phyloP scores from a whole-genome alignment of 2,329 filamentous ascomycete genomes.

The Colletotrichum musae region DNA sequence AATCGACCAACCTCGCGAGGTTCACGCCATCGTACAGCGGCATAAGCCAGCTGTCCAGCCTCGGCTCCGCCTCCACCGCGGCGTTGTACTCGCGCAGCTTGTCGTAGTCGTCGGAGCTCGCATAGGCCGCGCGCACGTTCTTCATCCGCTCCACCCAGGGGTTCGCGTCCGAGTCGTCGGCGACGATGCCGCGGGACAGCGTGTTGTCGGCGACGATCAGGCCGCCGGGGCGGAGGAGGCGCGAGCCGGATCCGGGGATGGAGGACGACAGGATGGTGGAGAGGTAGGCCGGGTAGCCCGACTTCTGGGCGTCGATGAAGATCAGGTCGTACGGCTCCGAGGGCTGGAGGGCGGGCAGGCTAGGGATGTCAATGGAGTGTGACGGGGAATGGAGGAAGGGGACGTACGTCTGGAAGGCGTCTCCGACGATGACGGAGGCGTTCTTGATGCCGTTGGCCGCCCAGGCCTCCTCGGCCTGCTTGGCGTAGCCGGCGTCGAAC shows the following conservation, averaged over 20 bases:
- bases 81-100: constrained; percentile 44
- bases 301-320: constrained; percentile 69
- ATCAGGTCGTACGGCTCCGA: constrained; percentile 65
- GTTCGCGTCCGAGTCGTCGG: constrained; percentile 48
- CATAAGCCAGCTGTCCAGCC: constrained; percentile 58
- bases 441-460: constrained; percentile 58
- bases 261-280: constrained; percentile 61
- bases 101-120: constrained; percentile 41
- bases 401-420: constrained; percentile 62
- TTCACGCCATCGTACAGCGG: constrained; percentile 61
- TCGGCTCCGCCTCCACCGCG: constrained; percentile 44
- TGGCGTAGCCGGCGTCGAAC: constrained; percentile 59
- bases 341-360: constrained; percentile 51
- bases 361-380: constrained; percentile 33
- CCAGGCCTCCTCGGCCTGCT: constrained; percentile 56
- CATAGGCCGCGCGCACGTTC: constrained; percentile 40
- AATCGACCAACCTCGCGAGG: constrained; percentile 56
- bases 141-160: constrained; percentile 38
- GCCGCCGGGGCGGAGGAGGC: constrained; percentile 64
- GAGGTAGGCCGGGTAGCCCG: constrained; percentile 65
- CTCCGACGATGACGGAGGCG: constrained; percentile 61
- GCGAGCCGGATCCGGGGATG: constrained; percentile 50
- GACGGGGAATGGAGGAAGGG: neutral
- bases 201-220: constrained; percentile 70
- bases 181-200: constrained; percentile 64